Percentiles rank a stretch among this genome's conserved stretches.
These are phyloP conservation scores for Neohortaea acidophila DNA, from an alignment of 495 filamentous ascomycete species.

Conservation along the genomic window DNA sequence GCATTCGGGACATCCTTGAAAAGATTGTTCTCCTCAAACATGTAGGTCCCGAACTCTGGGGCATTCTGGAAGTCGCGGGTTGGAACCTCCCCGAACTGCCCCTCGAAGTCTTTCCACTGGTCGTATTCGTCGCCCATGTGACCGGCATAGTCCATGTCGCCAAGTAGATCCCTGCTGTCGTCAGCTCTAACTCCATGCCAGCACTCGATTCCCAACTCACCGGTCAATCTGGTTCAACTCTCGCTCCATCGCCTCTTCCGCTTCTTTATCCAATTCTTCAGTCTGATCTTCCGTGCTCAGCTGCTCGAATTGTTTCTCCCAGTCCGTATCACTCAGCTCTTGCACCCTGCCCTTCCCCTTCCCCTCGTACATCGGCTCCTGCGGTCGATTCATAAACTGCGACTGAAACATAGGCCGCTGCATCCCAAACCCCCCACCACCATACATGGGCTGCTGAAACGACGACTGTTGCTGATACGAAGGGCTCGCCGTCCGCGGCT, in stretches of 20 bases:
- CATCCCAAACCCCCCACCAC: constrained; percentile 32
- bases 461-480: constrained; percentile 34
- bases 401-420: constrained; percentile 25
- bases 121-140: constrained; percentile 56
- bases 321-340: constrained; percentile 82
- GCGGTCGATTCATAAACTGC: constrained; percentile 36
- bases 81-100: constrained; percentile 21
- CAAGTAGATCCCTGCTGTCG: constrained; percentile 47
- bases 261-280: constrained; percentile 48
- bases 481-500: constrained; percentile 18
- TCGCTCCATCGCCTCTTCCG: constrained; percentile 63
- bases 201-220: constrained; percentile 39
- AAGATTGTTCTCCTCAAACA: constrained; percentile 86
- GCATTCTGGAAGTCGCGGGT: constrained; percentile 46
- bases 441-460: constrained; percentile 46
- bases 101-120: constrained; percentile 58
- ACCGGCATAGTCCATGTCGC: constrained; percentile 43
- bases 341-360: constrained; percentile 88
- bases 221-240: constrained; percentile 84
- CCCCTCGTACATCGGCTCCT: constrained; percentile 37
- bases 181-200: constrained; percentile 38
- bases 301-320: constrained; percentile 90
- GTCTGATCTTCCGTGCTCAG: constrained; percentile 56
- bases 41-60: constrained; percentile 70
- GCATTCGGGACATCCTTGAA: constrained; percentile 64